Percentiles rank a stretch among this genome's conserved stretches.
phyloP scores from a whole-genome alignment of 768 basidiomycete genomes.

The Termitomyces sp. region DNA sequence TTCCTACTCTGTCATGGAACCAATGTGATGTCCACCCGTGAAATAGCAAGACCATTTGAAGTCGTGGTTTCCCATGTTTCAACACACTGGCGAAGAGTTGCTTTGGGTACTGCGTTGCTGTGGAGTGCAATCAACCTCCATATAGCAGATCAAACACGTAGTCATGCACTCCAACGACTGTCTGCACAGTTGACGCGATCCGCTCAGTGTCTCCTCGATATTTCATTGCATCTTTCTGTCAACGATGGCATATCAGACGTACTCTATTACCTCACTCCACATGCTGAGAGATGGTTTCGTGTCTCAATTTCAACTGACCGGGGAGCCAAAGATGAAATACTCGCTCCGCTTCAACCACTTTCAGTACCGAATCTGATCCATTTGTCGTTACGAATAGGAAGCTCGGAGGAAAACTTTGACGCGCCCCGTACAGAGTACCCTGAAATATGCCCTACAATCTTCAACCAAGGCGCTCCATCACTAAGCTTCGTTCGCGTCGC shows the following conservation, averaged over 20 bases:
- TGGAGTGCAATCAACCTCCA: conserved; percentile 37
- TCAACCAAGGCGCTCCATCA: conserved; percentile 24
- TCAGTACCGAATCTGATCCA: conserved; percentile 30
- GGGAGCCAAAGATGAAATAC: conserved; percentile 21
- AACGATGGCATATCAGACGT: conserved; percentile 20
- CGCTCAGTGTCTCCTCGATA: conserved; percentile 28
- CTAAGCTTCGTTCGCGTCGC: conserved; percentile 37
- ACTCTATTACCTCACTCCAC: conserved; percentile 23
- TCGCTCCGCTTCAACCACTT: conserved; percentile 19
- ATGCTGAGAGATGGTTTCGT: conserved; percentile 34
- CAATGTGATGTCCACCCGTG: not conserved
- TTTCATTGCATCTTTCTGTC: conserved; percentile 25
- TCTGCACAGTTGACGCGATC: conserved; percentile 34
- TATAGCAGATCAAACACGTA: conserved; percentile 16
- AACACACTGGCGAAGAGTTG: conserved; percentile 35
- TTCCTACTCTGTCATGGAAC: conserved; percentile 28
- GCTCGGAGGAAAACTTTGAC: conserved; percentile 14
- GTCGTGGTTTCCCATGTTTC: conserved; percentile 41
- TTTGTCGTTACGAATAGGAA: conserved; percentile 31
- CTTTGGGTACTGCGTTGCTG: conserved; percentile 33
- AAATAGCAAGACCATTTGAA: conserved; percentile 21
- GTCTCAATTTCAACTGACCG: conserved; percentile 25
- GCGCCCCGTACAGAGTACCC: conserved; percentile 26
- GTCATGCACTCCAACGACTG: conserved; percentile 21
- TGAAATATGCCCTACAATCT: conserved; percentile 23